Evolutionary conservation across 1,284 basidiomycete genomes (phyloP), one percentile per base, ranked within the genome.

Genomic region (Irpex sp.): DNA sequence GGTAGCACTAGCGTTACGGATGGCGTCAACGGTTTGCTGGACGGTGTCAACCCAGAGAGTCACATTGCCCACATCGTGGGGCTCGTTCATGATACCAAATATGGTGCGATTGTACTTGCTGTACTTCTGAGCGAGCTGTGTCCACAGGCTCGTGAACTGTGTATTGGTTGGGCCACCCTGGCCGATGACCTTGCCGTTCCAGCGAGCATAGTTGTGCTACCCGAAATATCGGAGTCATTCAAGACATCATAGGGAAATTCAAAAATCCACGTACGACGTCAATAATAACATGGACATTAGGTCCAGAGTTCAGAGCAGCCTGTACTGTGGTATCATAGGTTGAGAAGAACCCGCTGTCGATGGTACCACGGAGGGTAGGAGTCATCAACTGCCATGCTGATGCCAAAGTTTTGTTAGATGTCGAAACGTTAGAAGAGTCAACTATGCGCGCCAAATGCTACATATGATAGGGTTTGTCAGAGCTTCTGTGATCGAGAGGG

Each of bases 151-250:
- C 11, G 88, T 85, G 72, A 86, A 89, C 76, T 89, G 82, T 13
- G 76, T 85, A 73, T 88, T 85, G 60, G 86, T 85, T 3, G 89
- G 89, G 13, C 89, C 89, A 67, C 88, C 89, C 74, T 88, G 86
- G 6, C 83, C 84, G 65, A 90, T 85, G 71, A 90, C 85, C 44
- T 76, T 78, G 27, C 83, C 84, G 71, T 88, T 86, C 85, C 85
- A 88, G 56, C 87, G 82, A 20, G 86, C 87, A 72, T 88, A 89
- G 81, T 88, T 88, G 79, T 88, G 87, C 82, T 81, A 56, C 49
- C 43, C 3, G 10, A 42, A 42, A 42, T 10, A 42, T 42, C 9
- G 1, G 38, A 42, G 38, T 42, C 38, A 42, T 42, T 42, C 38
- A 10, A 42, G 38, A 42, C 0, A 10, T 42, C 38, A 42, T 42